Percentiles rank a stretch among this genome's conserved stretches.
phyloP scores from a whole-genome alignment of 179 eudicot species.

The Sideroxylon spinosum region DNA sequence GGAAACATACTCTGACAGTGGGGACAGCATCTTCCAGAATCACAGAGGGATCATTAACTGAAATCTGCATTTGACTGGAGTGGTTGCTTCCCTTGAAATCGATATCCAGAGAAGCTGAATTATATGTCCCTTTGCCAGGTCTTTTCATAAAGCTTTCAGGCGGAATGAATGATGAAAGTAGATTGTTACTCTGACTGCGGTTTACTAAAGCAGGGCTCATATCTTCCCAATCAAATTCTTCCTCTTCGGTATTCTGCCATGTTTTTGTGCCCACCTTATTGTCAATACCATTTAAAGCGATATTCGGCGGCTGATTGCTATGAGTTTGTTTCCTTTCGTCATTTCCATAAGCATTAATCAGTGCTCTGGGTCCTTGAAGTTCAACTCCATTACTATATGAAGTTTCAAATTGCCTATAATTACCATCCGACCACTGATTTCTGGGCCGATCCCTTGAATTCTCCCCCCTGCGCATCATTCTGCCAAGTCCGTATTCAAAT shows the following conservation, averaged over 20 bases:
- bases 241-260: slow-evolving; percentile 91
- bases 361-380: slow-evolving; percentile 75
- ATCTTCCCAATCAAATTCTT: slow-evolving; percentile 93
- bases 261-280: slow-evolving; percentile 35
- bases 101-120: slow-evolving; percentile 30
- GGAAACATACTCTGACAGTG: slow-evolving; percentile 42
- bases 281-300: slow-evolving; percentile 40
- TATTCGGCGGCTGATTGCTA: slow-evolving; percentile 33
- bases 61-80: slow-evolving; percentile 29
- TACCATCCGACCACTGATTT: slow-evolving; percentile 33
- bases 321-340: slow-evolving; percentile 51
- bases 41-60: slow-evolving; percentile 32
- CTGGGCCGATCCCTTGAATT: slow-evolving; percentile 36
- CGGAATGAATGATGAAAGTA: slow-evolving; percentile 27
- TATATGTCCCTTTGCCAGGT: slow-evolving; percentile 33
- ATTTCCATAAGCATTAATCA: slow-evolving; percentile 93
- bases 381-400: slow-evolving; percentile 44
- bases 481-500: slow-evolving; percentile 36
- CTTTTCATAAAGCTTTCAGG: slow-evolving; percentile 29
- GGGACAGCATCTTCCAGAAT: slow-evolving; percentile 37
- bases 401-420: slow-evolving; percentile 34
- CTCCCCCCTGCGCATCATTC: slow-evolving; percentile 46
- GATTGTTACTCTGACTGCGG: slow-evolving; percentile 31
- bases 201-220: slow-evolving; percentile 63
- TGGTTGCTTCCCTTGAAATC: slow-evolving; percentile 36